Percentiles rank a stretch among this genome's conserved stretches.
Conservation (phyloP, 768 basidiomycete genomes). For the Trametes maxima region DNA sequence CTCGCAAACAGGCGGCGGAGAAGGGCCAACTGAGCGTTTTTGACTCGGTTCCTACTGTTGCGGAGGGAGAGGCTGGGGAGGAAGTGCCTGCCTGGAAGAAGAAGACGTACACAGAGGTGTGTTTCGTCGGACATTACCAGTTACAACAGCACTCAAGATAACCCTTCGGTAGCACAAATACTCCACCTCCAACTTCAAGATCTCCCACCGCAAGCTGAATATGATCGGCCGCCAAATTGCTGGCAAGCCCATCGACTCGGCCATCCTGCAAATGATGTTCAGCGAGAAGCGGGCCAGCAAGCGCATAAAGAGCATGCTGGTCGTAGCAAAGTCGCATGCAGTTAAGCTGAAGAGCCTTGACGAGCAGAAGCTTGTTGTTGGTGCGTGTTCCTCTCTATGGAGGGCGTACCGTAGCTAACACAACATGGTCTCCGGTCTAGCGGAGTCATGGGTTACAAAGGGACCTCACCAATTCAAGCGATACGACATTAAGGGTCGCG, state of each 20-base stretch:
- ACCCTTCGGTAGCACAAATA: constrained; percentile 76
- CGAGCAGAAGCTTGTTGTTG: constrained; percentile 72
- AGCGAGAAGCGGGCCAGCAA: constrained; percentile 88
- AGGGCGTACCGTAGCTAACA: background rate
- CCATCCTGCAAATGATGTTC: constrained; percentile 96
- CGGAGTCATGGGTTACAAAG: constrained; percentile 94
- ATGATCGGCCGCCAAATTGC: constrained; percentile 85
- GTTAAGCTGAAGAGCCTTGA: constrained; percentile 73
- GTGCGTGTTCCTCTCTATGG: constrained; percentile 50
- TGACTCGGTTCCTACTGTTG: constrained; percentile 24
- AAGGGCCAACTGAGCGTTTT: constrained; percentile 34
- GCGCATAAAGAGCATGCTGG: constrained; percentile 87
- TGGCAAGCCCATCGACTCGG: constrained; percentile 90
- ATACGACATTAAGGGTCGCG: constrained; percentile 83
- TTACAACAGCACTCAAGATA: background rate
- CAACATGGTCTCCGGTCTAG: constrained; percentile 41
- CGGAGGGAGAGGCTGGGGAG: constrained; percentile 12
- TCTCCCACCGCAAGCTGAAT: constrained; percentile 92
- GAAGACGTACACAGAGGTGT: constrained; percentile 31
- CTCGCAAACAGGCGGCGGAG: constrained; percentile 29
- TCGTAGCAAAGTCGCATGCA: constrained; percentile 86
- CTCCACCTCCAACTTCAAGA: constrained; percentile 90
- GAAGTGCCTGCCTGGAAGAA: constrained; percentile 11
- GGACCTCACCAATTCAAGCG: constrained; percentile 64
- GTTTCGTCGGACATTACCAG: background rate